Evolutionary conservation across 2,329 filamentous ascomycete genomes (phyloP).

Genomic region (Fusarium secorum): DNA sequence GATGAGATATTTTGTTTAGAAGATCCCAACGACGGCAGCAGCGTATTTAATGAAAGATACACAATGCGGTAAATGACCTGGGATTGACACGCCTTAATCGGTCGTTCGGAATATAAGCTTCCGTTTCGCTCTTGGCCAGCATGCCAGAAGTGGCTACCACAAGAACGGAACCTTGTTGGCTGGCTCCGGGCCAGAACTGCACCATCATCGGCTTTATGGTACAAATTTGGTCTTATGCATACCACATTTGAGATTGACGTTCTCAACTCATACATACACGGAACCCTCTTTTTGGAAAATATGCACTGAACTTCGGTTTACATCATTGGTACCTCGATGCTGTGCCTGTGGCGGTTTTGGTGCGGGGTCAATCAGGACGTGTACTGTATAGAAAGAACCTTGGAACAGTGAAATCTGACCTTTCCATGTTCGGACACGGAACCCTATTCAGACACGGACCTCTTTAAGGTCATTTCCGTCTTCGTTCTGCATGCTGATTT

Average conservation of each 20-base stretch:
- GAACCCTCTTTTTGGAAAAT: neutral
- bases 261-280: neutral
- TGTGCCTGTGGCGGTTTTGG: neutral
- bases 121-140: neutral
- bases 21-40: rapidly evolving
- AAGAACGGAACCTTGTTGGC: neutral
- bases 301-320: too few relatives aligned
- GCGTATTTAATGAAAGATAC: neutral
- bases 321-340: neutral
- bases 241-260: too few relatives aligned
- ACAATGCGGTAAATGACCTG: neutral
- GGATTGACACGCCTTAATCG: neutral
- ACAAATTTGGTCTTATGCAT: neutral
- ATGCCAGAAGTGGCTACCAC: neutral
- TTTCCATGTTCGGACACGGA: neutral
- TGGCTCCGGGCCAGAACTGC: neutral
- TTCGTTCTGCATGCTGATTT: too few relatives aligned
- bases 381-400: neutral
- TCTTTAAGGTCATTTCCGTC: neutral
- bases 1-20: rapidly evolving
- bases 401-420: neutral
- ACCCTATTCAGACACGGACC: neutral
- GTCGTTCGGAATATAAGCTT: neutral
- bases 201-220: neutral
- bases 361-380: neutral